Base-by-base conservation (phyloP, 2,329 filamentous ascomycete genomes). In the Didymella exigua region DNA sequence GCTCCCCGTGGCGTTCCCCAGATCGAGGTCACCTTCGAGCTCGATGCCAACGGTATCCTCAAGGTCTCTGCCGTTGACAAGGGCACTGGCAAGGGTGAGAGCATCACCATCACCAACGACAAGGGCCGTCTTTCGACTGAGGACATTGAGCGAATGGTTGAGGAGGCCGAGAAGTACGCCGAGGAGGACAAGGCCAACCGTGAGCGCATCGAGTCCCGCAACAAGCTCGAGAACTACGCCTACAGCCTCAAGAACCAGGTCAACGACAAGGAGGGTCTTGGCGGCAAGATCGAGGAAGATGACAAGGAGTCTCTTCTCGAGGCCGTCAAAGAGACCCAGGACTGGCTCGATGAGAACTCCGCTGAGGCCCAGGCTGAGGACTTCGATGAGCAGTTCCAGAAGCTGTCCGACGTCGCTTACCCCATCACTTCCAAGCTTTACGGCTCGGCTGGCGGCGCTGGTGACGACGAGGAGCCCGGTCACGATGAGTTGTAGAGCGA, bases 321-420 rank as follows among this genome's bases (percentile, higher is more conserved):
- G 66, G 95, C 95, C 62, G 87, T 99, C 81, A 98, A 98, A 89
- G 95, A 99, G 83, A 83, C 91, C 62, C 89, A 88, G 70, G 93
- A 97, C 77, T 99, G 95, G 95, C 88, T 99, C 57, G 93, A 97
- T 69, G 91, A 96, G 86, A 96, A 97, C 81, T 90, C 86, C 65
- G 86, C 89, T 65, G 89, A 89, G 47, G 95, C 95, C 62, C 86
- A 83, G 66, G 84, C 91, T 56, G 93, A 97, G 82, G 95, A 98
- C 83, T 97, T 98, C 71, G 93, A 97, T 80, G 95, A 99, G 86
- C 93, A 98, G 84, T 96, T 96, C 85, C 93, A 99, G 89, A 97
- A 97, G 86, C 86, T 99, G 67, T 96, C 90, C 71, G 89, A 90
- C 78, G 90, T 97, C 63, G 95, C 95, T 49, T 97, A 98, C 83